phyloP scores from a whole-genome alignment of 2,329 filamentous ascomycete genomes.

The Alternaria alternata region DNA sequence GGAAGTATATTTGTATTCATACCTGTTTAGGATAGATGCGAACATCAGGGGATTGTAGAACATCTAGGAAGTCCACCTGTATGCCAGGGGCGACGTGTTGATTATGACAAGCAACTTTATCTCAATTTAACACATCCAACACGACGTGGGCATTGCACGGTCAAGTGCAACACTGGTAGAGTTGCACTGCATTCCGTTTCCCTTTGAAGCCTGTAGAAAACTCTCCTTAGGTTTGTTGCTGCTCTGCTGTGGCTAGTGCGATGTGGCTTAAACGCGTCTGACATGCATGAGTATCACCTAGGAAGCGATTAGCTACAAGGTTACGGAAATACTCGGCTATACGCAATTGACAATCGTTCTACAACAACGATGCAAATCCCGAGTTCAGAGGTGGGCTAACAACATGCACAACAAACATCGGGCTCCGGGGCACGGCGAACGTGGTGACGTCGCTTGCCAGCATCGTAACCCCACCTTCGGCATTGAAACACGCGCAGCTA shows the following conservation, averaged over 20 bases:
- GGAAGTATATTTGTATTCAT: background rate
- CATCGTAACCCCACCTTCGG: constrained; percentile 17
- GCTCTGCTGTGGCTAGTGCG: background rate
- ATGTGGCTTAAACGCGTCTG: background rate
- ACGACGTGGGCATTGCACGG: background rate
- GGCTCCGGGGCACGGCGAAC: background rate
- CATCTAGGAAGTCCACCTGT: background rate
- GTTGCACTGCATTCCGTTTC: background rate
- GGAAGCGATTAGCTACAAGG: background rate
- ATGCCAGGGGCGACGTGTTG: background rate
- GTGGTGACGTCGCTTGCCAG: constrained; percentile 9
- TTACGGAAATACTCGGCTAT: background rate
- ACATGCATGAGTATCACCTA: constrained; percentile 1
- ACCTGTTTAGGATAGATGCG: background rate
- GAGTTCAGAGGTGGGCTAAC: background rate
- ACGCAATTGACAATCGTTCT: background rate
- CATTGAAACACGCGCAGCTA: constrained; percentile 2
- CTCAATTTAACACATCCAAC: no score
- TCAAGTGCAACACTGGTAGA: background rate
- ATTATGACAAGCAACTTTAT: no score
- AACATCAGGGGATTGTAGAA: background rate
- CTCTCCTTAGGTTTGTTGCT: background rate
- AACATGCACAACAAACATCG: background rate
- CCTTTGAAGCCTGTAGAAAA: background rate
- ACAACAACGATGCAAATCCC: background rate